Evolutionary conservation across 371 early-diverging fungal genomes (phyloP).

Genomic region (Lichtheimia hyalospora): DNA sequence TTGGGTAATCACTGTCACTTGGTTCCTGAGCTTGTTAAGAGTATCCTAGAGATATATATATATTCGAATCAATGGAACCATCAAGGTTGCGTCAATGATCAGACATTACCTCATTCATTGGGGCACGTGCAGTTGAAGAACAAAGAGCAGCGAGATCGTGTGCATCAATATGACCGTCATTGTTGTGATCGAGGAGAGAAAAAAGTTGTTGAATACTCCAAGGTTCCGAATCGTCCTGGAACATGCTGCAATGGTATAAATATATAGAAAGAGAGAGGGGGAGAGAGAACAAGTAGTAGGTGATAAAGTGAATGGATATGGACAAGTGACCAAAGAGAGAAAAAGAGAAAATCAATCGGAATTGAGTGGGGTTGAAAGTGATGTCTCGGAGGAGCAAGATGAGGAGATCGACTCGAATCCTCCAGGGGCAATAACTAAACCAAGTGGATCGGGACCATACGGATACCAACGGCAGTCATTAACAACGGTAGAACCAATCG

Average conservation of each 20-base stretch:
- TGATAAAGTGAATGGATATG: no score
- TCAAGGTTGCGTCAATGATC: neutral
- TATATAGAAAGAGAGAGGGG: neutral
- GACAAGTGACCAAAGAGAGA: no score
- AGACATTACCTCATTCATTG: constrained; percentile 37
- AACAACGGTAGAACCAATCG: no score
- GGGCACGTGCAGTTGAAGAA: constrained; percentile 32
- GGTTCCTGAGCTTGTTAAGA: constrained; percentile 14
- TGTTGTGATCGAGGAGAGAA: constrained; percentile 56
- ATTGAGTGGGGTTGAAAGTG: no score
- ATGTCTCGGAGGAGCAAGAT: no score
- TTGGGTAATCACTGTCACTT: constrained; percentile 12
- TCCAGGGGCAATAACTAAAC: no score
- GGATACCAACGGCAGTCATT: no score
- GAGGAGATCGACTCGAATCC: no score
- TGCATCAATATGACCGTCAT: constrained; percentile 59
- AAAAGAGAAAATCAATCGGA: no score
- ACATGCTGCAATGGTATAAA: constrained; percentile 5
- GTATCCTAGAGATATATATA: constrained; percentile 21
- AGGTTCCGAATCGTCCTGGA: constrained; percentile 24
- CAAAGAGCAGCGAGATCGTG: constrained; percentile 51
- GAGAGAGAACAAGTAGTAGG: no score
- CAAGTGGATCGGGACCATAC: no score
- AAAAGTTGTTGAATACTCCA: constrained; percentile 54
- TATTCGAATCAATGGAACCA: no score